Base-by-base conservation (phyloP, 2,329 filamentous ascomycete genomes). In the Thielaviopsis ethacetica region DNA sequence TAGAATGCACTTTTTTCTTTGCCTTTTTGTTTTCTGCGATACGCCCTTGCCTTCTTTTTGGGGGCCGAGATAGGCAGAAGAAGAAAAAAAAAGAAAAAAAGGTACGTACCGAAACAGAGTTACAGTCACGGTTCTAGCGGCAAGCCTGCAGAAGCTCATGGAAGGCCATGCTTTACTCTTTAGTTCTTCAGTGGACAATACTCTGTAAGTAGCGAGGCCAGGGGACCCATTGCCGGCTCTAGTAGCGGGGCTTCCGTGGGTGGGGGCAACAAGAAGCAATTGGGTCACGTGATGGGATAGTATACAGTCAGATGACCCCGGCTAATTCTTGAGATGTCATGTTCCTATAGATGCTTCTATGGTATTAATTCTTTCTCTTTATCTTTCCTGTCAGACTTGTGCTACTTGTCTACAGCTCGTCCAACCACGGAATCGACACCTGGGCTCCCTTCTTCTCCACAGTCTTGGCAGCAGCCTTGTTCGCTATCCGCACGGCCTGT, bases 361-460 rank as follows among this genome's bases (percentile, higher is more conserved):
- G n/a, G n/a, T n/a, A n/a, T n/a, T 4, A 15, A 44, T 4, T 44
- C 10, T 44, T n/a, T 34, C 21, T 30, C 7, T 12, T 41, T 34
- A 17, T 30, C 7, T 12, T 41, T 17, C 19, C 55, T 34, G 2
- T 34, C 2, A 34, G 10, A 34, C 4, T 34, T 34, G 30, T 34
- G 10, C 30, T 34, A 9, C 7, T 34, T 12, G 9, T 9, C 30
- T 57, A 59, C 21, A 62, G 38, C 52, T 61, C 59, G n/a, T 61
- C 53, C 26, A 62, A 52, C 50, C 56, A 61, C 27, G 62, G 62
- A 54, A 62, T 62, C n/a, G 62, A 62, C 24, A 50, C 57, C 49
- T 59, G 59, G 2, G 62, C 60, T 21, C 62, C 62, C 38, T 51
- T 56, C 10, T 41, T 61, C 22, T 61, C 54, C n/a, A 62, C 62